These are phyloP conservation scores for Moniliella sp. DNA, from an alignment of 1,284 basidiomycete genomes.

Conservation along the genomic window DNA sequence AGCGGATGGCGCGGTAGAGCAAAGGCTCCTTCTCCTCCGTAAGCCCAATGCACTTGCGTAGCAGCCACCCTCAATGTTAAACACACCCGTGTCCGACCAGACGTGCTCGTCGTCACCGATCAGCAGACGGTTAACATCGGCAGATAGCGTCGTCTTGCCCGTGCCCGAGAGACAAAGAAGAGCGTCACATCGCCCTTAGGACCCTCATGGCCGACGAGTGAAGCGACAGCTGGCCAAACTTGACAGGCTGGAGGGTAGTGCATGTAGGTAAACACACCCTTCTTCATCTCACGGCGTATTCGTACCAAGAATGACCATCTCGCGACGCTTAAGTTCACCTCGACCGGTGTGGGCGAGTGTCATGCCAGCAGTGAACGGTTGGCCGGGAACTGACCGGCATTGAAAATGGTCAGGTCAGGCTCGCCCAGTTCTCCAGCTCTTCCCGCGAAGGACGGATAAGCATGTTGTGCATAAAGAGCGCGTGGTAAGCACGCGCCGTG, in stretches of 20 bases:
- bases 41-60: conserved; percentile 97
- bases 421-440: conserved; percentile 82
- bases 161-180: conserved; percentile 96
- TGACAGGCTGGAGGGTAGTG: conserved; percentile 98
- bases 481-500: conserved; percentile 93
- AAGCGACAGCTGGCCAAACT: conserved; percentile 88
- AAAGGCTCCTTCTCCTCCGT: conserved; percentile 88
- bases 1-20: conserved; percentile 83
- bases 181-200: conserved; percentile 77
- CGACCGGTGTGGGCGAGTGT: conserved; percentile 94
- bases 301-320: conserved; percentile 99
- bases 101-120: conserved; percentile 34
- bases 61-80: conserved; percentile 99
- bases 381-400: conserved; percentile 97
- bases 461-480: conserved; percentile 88
- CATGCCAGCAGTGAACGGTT: conserved; percentile 99
- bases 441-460: conserved; percentile 88
- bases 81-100: conserved; percentile 49
- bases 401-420: conserved; percentile 99
- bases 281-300: conserved; percentile 99
- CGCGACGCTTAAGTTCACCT: conserved; percentile 99
- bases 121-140: conserved; percentile 23
- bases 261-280: conserved; percentile 99
- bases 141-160: conserved; percentile 51
- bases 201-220: conserved; percentile 96